These are phyloP conservation scores for Neofusicoccum umdonicola DNA, from an alignment of 2,329 filamentous ascomycete species.

Conservation along the genomic window DNA sequence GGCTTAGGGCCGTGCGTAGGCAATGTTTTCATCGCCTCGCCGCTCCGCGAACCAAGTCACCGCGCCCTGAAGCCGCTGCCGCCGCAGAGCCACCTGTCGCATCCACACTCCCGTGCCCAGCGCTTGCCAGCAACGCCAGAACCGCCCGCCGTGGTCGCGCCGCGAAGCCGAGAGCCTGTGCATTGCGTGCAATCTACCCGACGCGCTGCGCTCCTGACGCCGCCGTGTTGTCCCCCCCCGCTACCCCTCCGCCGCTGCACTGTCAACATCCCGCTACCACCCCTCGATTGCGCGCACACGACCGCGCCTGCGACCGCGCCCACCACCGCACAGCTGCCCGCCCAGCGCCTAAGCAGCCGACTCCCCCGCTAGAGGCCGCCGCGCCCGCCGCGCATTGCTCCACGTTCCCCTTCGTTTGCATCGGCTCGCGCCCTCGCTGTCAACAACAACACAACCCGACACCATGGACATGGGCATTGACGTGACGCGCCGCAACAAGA, in stretches of 20 bases:
- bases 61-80: conserved; percentile 2
- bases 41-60: conserved; percentile 13
- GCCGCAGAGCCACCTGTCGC: conserved; percentile 8
- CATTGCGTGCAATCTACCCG: conserved; percentile 1
- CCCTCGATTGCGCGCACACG: conserved; percentile 1
- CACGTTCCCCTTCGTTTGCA: not conserved
- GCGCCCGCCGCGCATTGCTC: not conserved
- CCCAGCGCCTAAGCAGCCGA: not conserved
- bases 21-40: conserved; percentile 6
- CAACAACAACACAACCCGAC: conserved; percentile 3
- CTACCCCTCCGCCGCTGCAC: conserved; percentile 5
- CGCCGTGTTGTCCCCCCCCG: conserved; percentile 3
- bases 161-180: not conserved
- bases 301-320: not conserved
- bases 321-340: not conserved
- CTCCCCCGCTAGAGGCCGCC: not conserved
- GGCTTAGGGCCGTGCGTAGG: conserved; percentile 1
- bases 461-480: conserved; percentile 63
- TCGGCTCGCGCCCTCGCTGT: conserved; percentile 1
- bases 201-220: conserved; percentile 5
- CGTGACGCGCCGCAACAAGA: conserved; percentile 79
- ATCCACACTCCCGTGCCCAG: not conserved
- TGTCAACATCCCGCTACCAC: not conserved
- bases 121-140: not conserved
- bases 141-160: conserved; percentile 4